Evolutionary conservation across 176 grass and related monocot genomes (phyloP), one percentile per base, ranked within the genome.

Genomic region (Musa acuminata): DNA sequence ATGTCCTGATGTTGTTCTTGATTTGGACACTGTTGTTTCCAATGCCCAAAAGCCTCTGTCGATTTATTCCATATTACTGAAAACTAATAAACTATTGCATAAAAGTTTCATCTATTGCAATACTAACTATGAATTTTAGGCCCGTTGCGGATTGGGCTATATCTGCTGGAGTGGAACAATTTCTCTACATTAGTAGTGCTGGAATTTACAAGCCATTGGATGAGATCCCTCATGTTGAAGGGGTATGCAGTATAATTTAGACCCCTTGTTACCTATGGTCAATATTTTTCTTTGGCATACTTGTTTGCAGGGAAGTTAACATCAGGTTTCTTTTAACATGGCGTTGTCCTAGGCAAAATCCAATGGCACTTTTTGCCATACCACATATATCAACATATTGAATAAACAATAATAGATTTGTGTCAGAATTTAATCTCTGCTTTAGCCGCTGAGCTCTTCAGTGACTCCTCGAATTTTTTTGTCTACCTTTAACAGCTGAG

Each of bases 91-190:
- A 60, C 2, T 8, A 52, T 53, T 10, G 0, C 2, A 43, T 55
- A 21, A 21, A 50, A 52, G 59, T 62, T 73, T 51, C 9, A 21
- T 63, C 8, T 29, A 14, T 83, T 57, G 43, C 74, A 69, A 80
- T 72, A 72, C 55, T 70, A 20, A 82, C 69, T 75, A 73, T 72
- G 26, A 73, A 73, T 29, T 71, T 74, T 81, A 88, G 94, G 86
- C 90, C 95, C 75, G 88, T 98, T 75, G 84, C 63, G 53, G 95
- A 98, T 75, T 99, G 90, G 90, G 95, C 88, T 1, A 99, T 89
- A 84, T 59, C 86, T 64, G 64, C 84, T 43, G 87, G 81, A 17
- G 82, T 91, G 12, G 82, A 59, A 14, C 95, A 99, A 80, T 99
- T 94, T 75, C 75, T 99, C 48, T 99, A 87, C 86, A 74, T 99